Conservation (phyloP, 768 basidiomycete species). For the Lactarius vividus region DNA sequence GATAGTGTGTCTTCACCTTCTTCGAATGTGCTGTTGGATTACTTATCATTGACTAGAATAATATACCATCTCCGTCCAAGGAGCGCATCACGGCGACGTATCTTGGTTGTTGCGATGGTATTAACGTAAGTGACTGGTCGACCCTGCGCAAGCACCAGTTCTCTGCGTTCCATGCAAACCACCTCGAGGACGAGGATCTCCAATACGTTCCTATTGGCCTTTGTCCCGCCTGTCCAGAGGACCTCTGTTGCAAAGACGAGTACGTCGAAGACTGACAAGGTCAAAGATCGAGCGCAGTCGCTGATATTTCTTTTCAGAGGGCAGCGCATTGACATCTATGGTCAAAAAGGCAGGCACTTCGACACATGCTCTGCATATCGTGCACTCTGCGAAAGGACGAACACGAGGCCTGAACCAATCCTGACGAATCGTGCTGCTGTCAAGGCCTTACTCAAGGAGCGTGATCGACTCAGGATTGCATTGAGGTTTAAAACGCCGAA, state of each 20-base stretch:
- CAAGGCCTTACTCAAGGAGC: neutral
- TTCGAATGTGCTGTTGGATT: neutral
- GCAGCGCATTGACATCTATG: slow-evolving; percentile 1
- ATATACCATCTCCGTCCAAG: neutral
- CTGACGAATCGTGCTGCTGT: neutral
- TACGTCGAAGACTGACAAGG: neutral
- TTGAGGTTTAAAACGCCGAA: neutral
- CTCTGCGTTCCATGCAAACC: neutral
- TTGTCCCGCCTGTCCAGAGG: neutral
- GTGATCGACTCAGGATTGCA: neutral
- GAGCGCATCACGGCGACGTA: neutral
- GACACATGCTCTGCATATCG: neutral
- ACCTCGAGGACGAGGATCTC: neutral
- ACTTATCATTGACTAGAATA: neutral
- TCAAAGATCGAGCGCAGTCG: neutral
- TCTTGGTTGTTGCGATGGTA: neutral
- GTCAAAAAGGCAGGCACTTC: neutral
- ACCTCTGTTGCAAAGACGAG: neutral
- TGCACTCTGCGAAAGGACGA: neutral
- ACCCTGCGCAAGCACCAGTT: slow-evolving; percentile 4
- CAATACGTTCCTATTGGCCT: neutral
- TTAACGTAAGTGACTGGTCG: neutral
- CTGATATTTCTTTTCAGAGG: neutral
- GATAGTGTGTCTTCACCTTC: neutral
- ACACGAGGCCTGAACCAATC: neutral